A percentile compares a stretch with the other conserved stretches of the same genome.
Conservation (phyloP, 805 yeast species). For the Wickerhamomyces chambardii region DNA sequence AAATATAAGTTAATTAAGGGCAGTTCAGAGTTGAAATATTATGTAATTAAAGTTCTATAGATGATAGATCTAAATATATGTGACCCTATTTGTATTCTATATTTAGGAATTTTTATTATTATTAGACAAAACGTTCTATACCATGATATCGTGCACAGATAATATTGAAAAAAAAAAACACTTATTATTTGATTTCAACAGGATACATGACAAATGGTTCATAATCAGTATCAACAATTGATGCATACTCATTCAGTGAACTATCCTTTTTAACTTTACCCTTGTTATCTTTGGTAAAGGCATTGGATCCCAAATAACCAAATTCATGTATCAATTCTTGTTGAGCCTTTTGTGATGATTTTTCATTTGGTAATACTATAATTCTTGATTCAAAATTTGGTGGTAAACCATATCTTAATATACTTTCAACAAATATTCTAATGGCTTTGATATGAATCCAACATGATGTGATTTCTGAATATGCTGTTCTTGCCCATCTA, state of each 20-base stretch:
- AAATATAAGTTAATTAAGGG: too few species aligned
- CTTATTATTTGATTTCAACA: constrained; percentile 27
- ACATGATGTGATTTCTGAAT: constrained; percentile 70
- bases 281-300: constrained; percentile 58
- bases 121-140: too few species aligned
- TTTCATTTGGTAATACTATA: constrained; percentile 33
- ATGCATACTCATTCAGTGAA: constrained; percentile 77
- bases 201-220: constrained; percentile 91
- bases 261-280: constrained; percentile 58
- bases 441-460: constrained; percentile 90
- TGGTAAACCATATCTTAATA: constrained; percentile 93
- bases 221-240: constrained; percentile 89
- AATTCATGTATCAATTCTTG: constrained; percentile 63
- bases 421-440: constrained; percentile 86
- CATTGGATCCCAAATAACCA: constrained; percentile 89
- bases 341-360: constrained; percentile 48
- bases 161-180: too few species aligned
- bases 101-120: too few species aligned
- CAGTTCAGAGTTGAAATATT: too few species aligned
- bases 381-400: constrained; percentile 67
- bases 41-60: too few species aligned
- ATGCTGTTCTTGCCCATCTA: constrained; percentile 84
- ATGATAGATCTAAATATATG: too few species aligned
- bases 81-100: too few species aligned
- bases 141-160: too few species aligned